Evolutionary conservation across 2,329 filamentous ascomycete genomes (phyloP).

Genomic region (Shiraia sp.): DNA sequence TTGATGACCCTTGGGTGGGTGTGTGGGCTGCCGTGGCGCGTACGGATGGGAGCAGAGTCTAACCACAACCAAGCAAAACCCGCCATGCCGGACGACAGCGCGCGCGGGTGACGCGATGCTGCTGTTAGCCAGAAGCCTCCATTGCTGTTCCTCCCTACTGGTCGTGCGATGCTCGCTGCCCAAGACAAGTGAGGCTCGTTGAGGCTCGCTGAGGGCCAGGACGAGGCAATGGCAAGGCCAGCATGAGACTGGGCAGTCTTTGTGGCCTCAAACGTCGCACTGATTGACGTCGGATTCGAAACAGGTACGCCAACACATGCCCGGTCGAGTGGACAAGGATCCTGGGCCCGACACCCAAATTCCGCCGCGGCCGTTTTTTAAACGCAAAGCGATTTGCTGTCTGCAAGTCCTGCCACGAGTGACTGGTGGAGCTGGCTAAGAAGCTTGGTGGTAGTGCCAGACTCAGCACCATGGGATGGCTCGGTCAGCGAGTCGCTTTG

Average conservation of each 20-base stretch:
- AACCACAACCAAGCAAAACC: conserved; percentile 26
- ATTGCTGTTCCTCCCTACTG: conserved; percentile 17
- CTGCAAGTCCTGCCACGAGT: conserved; percentile 30
- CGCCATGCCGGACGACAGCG: conserved; percentile 38
- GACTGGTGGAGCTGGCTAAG: conserved; percentile 28
- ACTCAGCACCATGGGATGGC: conserved; percentile 26
- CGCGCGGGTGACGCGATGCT: conserved; percentile 32
- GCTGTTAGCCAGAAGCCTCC: conserved; percentile 19
- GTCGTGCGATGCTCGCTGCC: conserved; percentile 16
- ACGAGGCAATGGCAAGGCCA: conserved; percentile 16
- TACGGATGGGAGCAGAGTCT: conserved; percentile 32
- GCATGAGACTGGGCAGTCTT: conserved; percentile 19
- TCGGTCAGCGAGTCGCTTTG: conserved; percentile 33
- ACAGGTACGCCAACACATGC: conserved; percentile 38
- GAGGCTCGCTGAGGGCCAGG: conserved; percentile 3
- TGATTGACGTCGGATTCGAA: conserved; percentile 29
- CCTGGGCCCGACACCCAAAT: conserved; percentile 34
- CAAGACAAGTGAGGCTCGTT: conserved; percentile 7
- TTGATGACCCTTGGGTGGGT: no score
- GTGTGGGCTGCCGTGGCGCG: conserved; percentile 27
- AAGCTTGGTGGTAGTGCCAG: conserved; percentile 28
- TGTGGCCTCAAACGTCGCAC: conserved; percentile 31
- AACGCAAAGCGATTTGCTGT: conserved; percentile 38
- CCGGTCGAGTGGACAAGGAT: conserved; percentile 16
- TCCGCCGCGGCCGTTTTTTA: conserved; percentile 36